These are phyloP conservation scores for Trifolium dubium DNA, from an alignment of 306 rosid species.

Conservation along the genomic window DNA sequence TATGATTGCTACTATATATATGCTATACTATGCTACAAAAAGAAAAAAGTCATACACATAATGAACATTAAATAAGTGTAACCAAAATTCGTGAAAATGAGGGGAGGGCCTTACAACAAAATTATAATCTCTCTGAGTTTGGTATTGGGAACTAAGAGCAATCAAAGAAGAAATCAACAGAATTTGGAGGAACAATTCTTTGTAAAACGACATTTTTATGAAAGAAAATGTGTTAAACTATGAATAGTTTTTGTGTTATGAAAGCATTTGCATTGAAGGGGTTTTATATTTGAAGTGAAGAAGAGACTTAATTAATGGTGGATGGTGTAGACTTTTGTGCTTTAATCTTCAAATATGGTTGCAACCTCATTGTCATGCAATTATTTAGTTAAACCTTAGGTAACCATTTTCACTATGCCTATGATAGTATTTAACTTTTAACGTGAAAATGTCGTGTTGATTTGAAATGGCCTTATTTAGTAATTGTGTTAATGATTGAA, in stretches of 20 bases:
- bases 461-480: background rate
- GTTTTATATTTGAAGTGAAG: background rate
- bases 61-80: background rate
- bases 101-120: constrained; percentile 38
- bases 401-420: background rate
- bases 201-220: constrained; percentile 29
- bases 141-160: constrained; percentile 35
- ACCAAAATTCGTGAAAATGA: background rate
- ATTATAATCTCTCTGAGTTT: constrained; percentile 11
- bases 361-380: background rate
- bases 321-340: background rate
- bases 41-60: background rate
- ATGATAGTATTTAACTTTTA: background rate
- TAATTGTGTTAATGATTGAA: background rate
- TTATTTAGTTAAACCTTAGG: background rate
- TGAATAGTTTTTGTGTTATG: background rate
- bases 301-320: background rate
- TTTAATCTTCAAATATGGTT: background rate
- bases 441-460: background rate
- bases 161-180: constrained; percentile 24
- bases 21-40: too few relatives aligned
- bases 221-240: background rate
- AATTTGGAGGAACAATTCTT: constrained; percentile 35
- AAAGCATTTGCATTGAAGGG: background rate
- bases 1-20: too few relatives aligned